A percentile compares a stretch with the other conserved stretches of the same genome.
phyloP scores from a whole-genome alignment of 2,329 filamentous ascomycete genomes.

The Xenoacremonium recifei region DNA sequence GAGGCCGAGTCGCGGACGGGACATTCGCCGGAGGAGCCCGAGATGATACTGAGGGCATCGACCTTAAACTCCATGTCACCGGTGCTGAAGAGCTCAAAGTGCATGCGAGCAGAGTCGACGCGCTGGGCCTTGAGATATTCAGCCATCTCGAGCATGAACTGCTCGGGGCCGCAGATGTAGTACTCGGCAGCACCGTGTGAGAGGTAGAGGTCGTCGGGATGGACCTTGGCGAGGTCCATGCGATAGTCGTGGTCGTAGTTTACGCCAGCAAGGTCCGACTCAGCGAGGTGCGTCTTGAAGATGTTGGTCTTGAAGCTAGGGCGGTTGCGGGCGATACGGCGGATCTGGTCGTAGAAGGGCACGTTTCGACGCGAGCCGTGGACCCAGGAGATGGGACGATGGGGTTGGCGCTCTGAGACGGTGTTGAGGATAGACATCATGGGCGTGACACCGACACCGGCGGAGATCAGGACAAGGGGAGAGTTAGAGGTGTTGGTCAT shows the following conservation, averaged over 20 bases:
- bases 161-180: slow-evolving; percentile 53
- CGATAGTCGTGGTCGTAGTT: slow-evolving; percentile 42
- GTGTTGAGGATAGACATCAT: slow-evolving; percentile 61
- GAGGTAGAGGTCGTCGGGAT: slow-evolving; percentile 44
- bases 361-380: slow-evolving; percentile 53
- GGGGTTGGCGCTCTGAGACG: slow-evolving; percentile 42
- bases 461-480: slow-evolving; percentile 59
- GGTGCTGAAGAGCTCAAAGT: slow-evolving; percentile 47
- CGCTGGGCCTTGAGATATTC: slow-evolving; percentile 40
- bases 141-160: slow-evolving; percentile 53
- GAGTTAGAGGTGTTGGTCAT: slow-evolving; percentile 32
- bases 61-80: slow-evolving; percentile 40
- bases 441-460: slow-evolving; percentile 59
- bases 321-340: slow-evolving; percentile 39
- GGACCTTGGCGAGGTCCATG: slow-evolving; percentile 46
- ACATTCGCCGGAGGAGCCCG: slow-evolving; percentile 11
- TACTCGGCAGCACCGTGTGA: slow-evolving; percentile 47
- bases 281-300: slow-evolving; percentile 49
- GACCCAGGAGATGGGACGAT: slow-evolving; percentile 56
- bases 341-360: slow-evolving; percentile 55
- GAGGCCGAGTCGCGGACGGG: slow-evolving; percentile 1
- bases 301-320: slow-evolving; percentile 39
- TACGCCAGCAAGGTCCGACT: slow-evolving; percentile 43
- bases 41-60: slow-evolving; percentile 27
- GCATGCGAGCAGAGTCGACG: slow-evolving; percentile 38